Conservation (phyloP, 805 yeast species). For the Barnettozyma pratensis region DNA sequence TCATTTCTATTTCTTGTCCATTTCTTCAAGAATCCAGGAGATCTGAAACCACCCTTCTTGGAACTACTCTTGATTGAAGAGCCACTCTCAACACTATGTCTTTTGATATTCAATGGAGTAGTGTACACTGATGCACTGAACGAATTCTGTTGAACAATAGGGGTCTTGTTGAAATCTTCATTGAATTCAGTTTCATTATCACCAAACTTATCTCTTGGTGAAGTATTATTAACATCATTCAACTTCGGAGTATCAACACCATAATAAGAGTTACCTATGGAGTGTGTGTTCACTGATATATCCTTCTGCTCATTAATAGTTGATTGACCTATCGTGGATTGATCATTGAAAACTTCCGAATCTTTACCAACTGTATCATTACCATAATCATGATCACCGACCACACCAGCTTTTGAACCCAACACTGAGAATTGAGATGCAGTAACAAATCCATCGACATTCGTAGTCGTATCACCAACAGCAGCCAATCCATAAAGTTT, state of each 20-base stretch:
- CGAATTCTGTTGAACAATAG: not conserved
- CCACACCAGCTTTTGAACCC: conserved; percentile 7
- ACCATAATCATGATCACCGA: too few relatives aligned
- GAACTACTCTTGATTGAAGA: not conserved
- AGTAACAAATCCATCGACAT: conserved; percentile 33
- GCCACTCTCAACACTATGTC: conserved; percentile 3
- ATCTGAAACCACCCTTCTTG: conserved; percentile 8
- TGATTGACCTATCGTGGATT: not conserved
- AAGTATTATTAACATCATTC: not conserved
- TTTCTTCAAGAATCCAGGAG: conserved; percentile 20
- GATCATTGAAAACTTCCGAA: not conserved
- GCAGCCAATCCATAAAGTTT: conserved; percentile 17
- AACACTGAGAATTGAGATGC: conserved; percentile 32
- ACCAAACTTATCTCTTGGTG: not conserved
- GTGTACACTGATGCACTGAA: conserved; percentile 6
- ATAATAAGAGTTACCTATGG: not conserved
- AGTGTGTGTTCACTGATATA: not conserved
- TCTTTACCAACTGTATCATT: not conserved
- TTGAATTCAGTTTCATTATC: not conserved
- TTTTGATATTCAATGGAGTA: conserved; percentile 5
- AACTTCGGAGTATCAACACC: not conserved
- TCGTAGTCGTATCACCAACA: conserved; percentile 10
- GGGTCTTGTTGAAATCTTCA: conserved; percentile 3
- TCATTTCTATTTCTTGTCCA: conserved; percentile 20
- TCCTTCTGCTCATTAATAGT: not conserved